Base-by-base conservation (phyloP, 1,284 basidiomycete species). In the Cystobasidiaceae sp. region DNA sequence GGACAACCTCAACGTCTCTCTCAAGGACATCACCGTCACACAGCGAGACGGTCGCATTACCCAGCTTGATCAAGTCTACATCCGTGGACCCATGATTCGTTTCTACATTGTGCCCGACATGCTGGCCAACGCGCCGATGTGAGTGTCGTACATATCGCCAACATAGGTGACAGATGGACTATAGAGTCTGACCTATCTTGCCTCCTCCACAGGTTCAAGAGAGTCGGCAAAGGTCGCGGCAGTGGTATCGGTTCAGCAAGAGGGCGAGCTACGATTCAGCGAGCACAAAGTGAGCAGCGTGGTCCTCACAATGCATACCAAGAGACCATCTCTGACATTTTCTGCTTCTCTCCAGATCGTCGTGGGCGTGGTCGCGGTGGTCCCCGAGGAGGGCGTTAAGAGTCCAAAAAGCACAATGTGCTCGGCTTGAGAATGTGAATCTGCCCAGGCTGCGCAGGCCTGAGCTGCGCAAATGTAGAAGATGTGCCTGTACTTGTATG, bases 91-190 rank as follows among this genome's bases (percentile, higher is more conserved):
- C 78, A 97, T 97, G 90, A 77, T 94, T 74, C 85, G 93, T 73
- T 97, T 97, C 82, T 94, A 97, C 81, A 97, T 98, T 76, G 96
- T 99, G 27, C 96, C 96, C 52, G 96, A 98, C 78, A 97, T 99
- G 88, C 82, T 99, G 71, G 90, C 97, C 76, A 97, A 98, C 77
- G 96, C 96, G 27, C 96, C 96, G 21, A 99, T 99, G 96, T 94
- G 76, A 78, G 89, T 82, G 21, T n/a, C n/a, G n/a, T n/a, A n/a
- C n/a, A n/a, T n/a, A n/a, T n/a, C n/a, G n/a, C n/a, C n/a, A n/a
- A n/a, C n/a, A n/a, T n/a, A n/a, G n/a, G n/a, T n/a, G n/a, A n/a
- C n/a, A n/a, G n/a, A n/a, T n/a, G n/a, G n/a, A n/a, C n/a, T n/a
- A n/a, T n/a, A n/a, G n/a, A n/a, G n/a, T n/a, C n/a, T n/a, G n/a